These are phyloP conservation scores for Pichia insulana DNA, from an alignment of 805 yeast genomes.

Conservation along the genomic window DNA sequence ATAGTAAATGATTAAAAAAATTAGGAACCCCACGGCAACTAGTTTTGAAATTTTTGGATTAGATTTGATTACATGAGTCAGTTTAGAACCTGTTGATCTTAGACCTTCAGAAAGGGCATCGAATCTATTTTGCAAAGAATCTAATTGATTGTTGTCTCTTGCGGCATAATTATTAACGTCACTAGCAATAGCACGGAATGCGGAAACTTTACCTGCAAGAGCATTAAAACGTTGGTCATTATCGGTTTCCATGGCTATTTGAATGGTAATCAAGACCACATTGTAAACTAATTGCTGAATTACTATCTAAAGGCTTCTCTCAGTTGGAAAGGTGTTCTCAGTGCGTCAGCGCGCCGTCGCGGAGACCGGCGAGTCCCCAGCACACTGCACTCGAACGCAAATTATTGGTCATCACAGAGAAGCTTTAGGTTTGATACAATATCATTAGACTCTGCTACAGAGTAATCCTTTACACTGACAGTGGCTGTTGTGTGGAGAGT, in stretches of 20 bases:
- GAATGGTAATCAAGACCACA: too few species aligned
- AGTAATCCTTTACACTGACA: too few species aligned
- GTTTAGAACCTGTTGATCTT: slow-evolving; percentile 41
- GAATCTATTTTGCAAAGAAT: slow-evolving; percentile 42
- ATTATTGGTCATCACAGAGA: slow-evolving; percentile 26
- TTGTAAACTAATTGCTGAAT: too few species aligned
- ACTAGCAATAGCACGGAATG: slow-evolving; percentile 55
- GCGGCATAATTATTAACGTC: slow-evolving; percentile 61
- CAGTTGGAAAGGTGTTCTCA: neutral
- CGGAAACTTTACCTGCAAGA: slow-evolving; percentile 56
- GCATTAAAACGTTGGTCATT: slow-evolving; percentile 57
- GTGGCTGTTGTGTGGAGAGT: too few species aligned
- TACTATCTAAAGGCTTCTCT: too few species aligned
- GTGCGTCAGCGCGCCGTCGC: neutral
- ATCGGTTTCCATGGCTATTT: slow-evolving; percentile 21
- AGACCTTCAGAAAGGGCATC: slow-evolving; percentile 39
- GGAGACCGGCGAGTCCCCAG: slow-evolving; percentile 28
- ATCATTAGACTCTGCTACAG: neutral
- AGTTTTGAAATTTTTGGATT: slow-evolving; percentile 54
- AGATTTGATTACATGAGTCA: slow-evolving; percentile 46
- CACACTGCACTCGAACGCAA: slow-evolving; percentile 29
- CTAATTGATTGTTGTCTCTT: slow-evolving; percentile 38
- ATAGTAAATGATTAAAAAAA: slow-evolving; percentile 50
- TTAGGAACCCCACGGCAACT: slow-evolving; percentile 46
- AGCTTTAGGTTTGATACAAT: neutral